phyloP scores from a whole-genome alignment of 129 eudicot genomes.

The Ambrosia artemisiifolia region DNA sequence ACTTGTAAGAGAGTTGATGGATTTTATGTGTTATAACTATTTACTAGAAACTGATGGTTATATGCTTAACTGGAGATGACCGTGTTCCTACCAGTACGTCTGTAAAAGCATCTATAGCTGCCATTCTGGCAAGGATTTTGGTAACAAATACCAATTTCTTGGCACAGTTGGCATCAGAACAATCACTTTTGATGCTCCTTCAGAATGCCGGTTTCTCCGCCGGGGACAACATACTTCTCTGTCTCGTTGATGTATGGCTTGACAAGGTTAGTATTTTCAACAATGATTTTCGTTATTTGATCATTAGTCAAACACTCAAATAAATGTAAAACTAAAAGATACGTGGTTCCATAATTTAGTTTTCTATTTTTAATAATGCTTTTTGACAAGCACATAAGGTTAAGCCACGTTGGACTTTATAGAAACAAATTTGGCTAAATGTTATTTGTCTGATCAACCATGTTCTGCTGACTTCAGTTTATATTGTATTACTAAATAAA shows the following conservation, averaged over 20 bases:
- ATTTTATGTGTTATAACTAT: constrained; percentile 5
- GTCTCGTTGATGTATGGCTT: constrained; percentile 94
- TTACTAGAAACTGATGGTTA: constrained; percentile 72
- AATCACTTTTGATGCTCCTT: constrained; percentile 59
- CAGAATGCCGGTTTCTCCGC: constrained; percentile 74
- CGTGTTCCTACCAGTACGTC: constrained; percentile 75
- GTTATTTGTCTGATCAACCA: neutral
- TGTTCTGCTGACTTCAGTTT: neutral
- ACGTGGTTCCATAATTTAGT: neutral
- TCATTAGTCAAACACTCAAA: neutral
- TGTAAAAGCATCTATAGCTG: constrained; percentile 85
- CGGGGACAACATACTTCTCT: constrained; percentile 83
- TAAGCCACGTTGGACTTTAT: neutral
- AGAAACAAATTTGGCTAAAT: neutral
- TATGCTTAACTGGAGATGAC: constrained; percentile 85
- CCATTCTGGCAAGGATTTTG: constrained; percentile 75
- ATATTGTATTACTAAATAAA: neutral
- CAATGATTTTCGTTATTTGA: neutral
- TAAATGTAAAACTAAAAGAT: neutral
- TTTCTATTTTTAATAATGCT: neutral
- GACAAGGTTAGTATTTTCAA: constrained; percentile 64
- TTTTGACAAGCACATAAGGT: neutral
- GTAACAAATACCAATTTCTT: constrained; percentile 86
- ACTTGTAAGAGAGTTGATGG: constrained; percentile 8
- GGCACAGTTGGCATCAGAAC: constrained; percentile 80